A percentile compares a stretch with the other conserved stretches of the same genome.
Evolutionary conservation across 331 rosid genomes (phyloP).

Genomic region (Prunus yedoensis): DNA sequence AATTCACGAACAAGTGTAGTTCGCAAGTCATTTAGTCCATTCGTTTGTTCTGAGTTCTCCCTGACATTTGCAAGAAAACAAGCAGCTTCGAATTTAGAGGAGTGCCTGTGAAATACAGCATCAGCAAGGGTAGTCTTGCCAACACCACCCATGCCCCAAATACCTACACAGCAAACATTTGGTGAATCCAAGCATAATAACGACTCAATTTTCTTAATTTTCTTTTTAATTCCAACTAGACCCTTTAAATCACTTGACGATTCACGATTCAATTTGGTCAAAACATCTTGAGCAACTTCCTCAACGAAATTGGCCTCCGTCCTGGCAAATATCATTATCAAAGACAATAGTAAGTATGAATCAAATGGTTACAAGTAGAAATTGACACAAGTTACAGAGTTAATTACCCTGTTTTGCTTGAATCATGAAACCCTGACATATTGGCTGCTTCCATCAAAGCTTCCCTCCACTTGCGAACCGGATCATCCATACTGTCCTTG

Average conservation of each 20-base stretch:
- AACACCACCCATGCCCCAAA: no score
- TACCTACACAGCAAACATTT: no score
- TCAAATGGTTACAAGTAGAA: neutral
- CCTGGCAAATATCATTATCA: neutral
- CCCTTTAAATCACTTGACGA: no score
- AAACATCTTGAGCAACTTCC: rapidly evolving
- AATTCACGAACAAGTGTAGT: rapidly evolving
- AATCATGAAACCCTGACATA: neutral
- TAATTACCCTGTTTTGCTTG: neutral
- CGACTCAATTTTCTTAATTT: no score
- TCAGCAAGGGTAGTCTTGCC: no score
- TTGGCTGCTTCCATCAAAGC: neutral
- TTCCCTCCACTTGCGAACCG: neutral
- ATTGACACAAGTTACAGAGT: neutral
- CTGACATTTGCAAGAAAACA: no score
- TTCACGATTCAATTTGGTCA: no score
- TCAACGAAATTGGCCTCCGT: neutral
- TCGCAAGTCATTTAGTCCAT: no score
- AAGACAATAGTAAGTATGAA: neutral
- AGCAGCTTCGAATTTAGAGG: no score
- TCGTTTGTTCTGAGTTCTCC: no score
- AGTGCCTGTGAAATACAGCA: no score
- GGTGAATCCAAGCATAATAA: no score
- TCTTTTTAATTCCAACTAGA: rapidly evolving
- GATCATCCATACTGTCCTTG: neutral